Percentiles rank a stretch among this genome's conserved stretches.
phyloP scores from a whole-genome alignment of 2,329 filamentous ascomycete genomes.

The Colletotrichum sublineola region DNA sequence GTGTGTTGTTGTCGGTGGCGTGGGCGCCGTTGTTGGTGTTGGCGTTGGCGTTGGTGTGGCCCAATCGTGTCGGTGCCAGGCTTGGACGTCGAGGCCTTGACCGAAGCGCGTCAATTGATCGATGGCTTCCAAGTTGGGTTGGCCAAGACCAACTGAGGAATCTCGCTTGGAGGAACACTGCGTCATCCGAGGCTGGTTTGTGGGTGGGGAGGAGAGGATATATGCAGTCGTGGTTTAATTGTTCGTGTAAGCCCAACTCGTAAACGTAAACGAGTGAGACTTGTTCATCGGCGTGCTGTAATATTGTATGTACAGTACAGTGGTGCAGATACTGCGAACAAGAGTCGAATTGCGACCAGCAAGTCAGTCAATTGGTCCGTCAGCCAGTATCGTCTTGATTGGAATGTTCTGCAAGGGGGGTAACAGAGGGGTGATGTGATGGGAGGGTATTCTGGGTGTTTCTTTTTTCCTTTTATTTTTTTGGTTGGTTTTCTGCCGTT shows the following conservation, averaged over 20 bases:
- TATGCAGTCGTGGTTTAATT: background rate
- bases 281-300: background rate
- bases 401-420: background rate
- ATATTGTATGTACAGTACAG: no score
- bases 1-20: conserved; percentile 3
- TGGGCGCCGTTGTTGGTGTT: background rate
- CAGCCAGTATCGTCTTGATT: conserved; percentile 2
- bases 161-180: conserved; percentile 40
- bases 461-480: conserved; percentile 2
- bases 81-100: conserved; percentile 38
- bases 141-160: conserved; percentile 38
- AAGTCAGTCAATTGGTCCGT: no score
- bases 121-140: conserved; percentile 40
- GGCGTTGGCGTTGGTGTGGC: conserved; percentile 6
- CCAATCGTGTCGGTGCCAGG: conserved; percentile 32
- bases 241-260: background rate
- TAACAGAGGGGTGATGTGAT: no score
- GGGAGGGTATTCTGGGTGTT: background rate
- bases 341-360: no score
- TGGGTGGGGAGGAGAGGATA: background rate
- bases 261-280: background rate
- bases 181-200: conserved; percentile 37
- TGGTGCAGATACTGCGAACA: no score
- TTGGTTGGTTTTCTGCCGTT: conserved; percentile 5
- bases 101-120: conserved; percentile 40